Base-by-base conservation (phyloP, 1,284 basidiomycete genomes). In the Heterobasidion annosum region DNA sequence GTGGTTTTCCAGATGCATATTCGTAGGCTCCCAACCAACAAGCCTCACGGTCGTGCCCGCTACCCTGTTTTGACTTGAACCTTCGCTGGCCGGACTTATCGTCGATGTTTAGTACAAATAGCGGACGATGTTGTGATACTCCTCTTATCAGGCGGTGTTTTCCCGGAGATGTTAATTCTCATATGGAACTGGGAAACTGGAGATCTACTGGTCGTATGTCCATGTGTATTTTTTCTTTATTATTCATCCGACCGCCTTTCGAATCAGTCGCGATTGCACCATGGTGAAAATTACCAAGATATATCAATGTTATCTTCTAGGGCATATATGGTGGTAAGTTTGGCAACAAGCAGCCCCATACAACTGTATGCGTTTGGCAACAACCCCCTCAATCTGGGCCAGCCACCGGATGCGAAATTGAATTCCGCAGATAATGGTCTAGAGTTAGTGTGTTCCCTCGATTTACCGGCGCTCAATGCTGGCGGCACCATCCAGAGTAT, bases 111-210 rank as follows among this genome's bases (percentile, higher is more conserved):
- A 56, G 65, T 81, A 4, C 76, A 81, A 60, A 69, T 82, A 48
- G 78, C 73, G 7, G 71, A 76, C 34, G 81, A 83, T 51, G 65
- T 79, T 19, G 60, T 82, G 43, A 78, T 73, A 8, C 64, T 80
- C 52, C 73, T 77, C 10, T 40, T 40, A n/a, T 40, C 37, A 12
- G 37, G 15, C 64, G 71, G 70, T 52, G 71, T 66, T 59, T 54
- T 67, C 0, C 63, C 67, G 1, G 65, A 61, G 1, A 69, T 68
- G 1, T 66, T 71, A 0, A 63, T 82, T 8, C 57, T 76, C 32
- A 65, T 82, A 19, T 83, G 78, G 78, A 76, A 80, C 54, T 83
- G 82, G 81, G 71, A 64, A 56, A 72, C 69, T 1, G 77, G 74
- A 0, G 59, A 65, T 10, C n/a, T 69, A 33, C 61, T 80, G 45